Percentiles rank a stretch among this genome's conserved stretches.
Conservation (phyloP, 176 grass and related monocot genomes). For the Lolium perenne region DNA sequence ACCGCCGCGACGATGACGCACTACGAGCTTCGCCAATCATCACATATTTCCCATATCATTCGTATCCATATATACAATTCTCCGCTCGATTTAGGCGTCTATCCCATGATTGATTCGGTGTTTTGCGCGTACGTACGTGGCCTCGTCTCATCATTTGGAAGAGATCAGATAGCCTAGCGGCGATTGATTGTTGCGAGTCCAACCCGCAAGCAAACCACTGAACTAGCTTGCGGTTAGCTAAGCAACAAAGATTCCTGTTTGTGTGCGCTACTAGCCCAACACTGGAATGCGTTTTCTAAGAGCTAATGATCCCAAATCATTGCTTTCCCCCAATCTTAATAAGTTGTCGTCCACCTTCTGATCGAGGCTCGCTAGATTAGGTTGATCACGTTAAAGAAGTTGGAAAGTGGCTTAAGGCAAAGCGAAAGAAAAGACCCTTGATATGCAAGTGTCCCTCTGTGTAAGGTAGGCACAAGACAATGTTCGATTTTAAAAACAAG, state of each 20-base stretch:
- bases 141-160: slow-evolving; percentile 26
- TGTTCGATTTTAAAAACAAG: slow-evolving; percentile 31
- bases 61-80: neutral
- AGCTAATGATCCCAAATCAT: slow-evolving; percentile 3
- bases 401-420: slow-evolving; percentile 1
- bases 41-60: neutral
- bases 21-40: slow-evolving; percentile 3
- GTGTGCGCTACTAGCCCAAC: slow-evolving; percentile 12
- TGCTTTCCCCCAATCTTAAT: neutral
- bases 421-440: slow-evolving; percentile 15
- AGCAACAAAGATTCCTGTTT: neutral
- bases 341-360: neutral
- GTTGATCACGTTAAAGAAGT: neutral
- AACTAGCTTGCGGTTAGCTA: slow-evolving; percentile 6
- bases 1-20: neutral
- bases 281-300: neutral
- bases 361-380: neutral
- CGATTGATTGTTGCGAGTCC: neutral
- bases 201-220: neutral
- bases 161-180: neutral
- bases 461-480: slow-evolving; percentile 59
- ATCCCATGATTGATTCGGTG: slow-evolving; percentile 14
- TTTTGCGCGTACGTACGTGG: neutral
- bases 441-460: slow-evolving; percentile 29
- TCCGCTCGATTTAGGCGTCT: neutral